Percentiles rank a stretch among this genome's conserved stretches.
These are phyloP conservation scores for Phytophthora megakarya DNA, from an alignment of 352 stramenopile genomes.

Conservation along the genomic window DNA sequence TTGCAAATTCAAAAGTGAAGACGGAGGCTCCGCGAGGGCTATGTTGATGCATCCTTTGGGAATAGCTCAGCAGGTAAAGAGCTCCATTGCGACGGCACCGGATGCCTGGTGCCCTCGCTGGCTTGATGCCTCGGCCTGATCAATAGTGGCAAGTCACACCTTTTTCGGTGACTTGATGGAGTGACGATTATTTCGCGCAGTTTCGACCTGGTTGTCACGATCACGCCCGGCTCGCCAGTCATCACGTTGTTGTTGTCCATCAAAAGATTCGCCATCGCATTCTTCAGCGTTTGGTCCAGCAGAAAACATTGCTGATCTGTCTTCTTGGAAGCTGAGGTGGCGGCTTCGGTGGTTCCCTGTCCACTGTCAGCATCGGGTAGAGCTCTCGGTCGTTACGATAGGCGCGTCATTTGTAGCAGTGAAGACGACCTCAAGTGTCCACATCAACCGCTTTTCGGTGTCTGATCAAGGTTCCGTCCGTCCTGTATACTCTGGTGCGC, in stretches of 20 bases:
- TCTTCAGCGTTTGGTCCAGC: neutral
- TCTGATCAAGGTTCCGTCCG: slow-evolving; percentile 2
- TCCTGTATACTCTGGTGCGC: slow-evolving; percentile 14
- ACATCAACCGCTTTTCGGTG: slow-evolving; percentile 12
- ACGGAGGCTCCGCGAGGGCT: slow-evolving; percentile 8
- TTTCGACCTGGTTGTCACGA: slow-evolving; percentile 7
- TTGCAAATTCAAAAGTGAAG: slow-evolving; percentile 35
- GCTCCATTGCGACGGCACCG: slow-evolving; percentile 23
- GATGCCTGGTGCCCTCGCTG: slow-evolving; percentile 41
- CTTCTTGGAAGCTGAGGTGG: slow-evolving; percentile 3
- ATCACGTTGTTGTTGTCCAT: slow-evolving; percentile 10
- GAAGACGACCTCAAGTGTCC: slow-evolving; percentile 6
- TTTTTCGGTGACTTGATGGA: slow-evolving; percentile 7
- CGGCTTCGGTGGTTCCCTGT: slow-evolving; percentile 3
- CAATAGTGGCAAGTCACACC: slow-evolving; percentile 16
- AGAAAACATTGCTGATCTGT: slow-evolving; percentile 5
- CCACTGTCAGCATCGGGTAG: neutral
- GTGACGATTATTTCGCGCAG: slow-evolving; percentile 1
- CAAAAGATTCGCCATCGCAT: neutral
- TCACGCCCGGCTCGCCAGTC: neutral
- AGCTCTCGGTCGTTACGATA: slow-evolving; percentile 12
- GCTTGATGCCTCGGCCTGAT: slow-evolving; percentile 29
- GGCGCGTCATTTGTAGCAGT: slow-evolving; percentile 29
- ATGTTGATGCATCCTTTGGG: slow-evolving; percentile 19
- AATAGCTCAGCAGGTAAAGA: slow-evolving; percentile 9